phyloP scores from a whole-genome alignment of 2,329 filamentous ascomycete species.

The Emericellopsis cladophorae region DNA sequence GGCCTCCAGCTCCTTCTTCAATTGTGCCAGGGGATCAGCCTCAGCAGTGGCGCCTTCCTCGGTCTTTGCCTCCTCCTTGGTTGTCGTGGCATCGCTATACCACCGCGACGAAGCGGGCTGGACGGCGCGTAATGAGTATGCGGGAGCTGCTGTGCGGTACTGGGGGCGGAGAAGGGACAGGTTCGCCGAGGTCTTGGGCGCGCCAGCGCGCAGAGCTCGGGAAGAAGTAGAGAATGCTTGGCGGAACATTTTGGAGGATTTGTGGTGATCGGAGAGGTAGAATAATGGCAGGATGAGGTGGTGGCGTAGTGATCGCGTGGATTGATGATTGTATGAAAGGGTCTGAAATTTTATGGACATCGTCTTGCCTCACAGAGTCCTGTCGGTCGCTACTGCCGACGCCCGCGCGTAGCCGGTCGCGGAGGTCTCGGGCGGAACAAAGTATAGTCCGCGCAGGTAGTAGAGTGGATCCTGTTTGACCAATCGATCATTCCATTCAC shows the following conservation, averaged over 20 bases:
- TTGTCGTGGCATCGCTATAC: constrained; percentile 33
- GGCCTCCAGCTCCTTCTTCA: constrained; percentile 38
- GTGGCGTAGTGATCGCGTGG: background rate
- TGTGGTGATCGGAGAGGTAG: background rate
- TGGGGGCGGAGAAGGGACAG: constrained; percentile 22
- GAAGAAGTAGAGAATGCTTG: constrained; percentile 29
- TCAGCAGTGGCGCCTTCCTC: constrained; percentile 13
- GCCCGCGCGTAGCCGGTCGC: background rate
- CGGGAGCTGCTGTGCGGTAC: constrained; percentile 19
- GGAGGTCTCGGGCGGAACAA: too few relatives aligned
- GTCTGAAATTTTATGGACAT: constrained; percentile 2
- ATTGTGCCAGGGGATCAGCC: constrained; percentile 23
- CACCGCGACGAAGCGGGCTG: constrained; percentile 25
- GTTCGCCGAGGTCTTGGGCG: constrained; percentile 20
- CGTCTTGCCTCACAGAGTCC: background rate
- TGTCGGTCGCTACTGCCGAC: constrained; percentile 1
- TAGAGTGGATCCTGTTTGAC: too few relatives aligned
- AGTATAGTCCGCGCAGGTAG: too few relatives aligned
- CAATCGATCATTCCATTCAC: background rate
- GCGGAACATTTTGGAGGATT: constrained; percentile 26
- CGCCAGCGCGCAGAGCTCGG: constrained; percentile 28
- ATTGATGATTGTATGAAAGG: background rate
- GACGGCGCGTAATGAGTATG: constrained; percentile 21
- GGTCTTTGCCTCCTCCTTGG: constrained; percentile 14
- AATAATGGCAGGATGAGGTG: background rate